A percentile compares a stretch with the other conserved stretches of the same genome.
Evolutionary conservation across 768 basidiomycete genomes (phyloP).

Genomic region (Dictyophora rubrovolvata): DNA sequence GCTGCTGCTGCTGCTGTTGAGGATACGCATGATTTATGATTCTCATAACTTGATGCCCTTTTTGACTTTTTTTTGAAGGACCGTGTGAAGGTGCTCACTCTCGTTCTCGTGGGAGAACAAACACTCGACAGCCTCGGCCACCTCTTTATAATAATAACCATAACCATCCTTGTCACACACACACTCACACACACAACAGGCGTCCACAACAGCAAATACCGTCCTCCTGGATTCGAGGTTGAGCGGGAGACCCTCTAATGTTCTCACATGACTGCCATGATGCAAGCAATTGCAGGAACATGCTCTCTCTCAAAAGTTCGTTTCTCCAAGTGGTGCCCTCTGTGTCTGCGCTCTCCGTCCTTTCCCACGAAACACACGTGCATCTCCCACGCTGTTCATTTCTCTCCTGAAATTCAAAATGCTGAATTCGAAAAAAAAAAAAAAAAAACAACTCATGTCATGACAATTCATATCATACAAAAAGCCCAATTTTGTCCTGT

Average conservation of each 20-base stretch:
- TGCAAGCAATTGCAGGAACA: no score
- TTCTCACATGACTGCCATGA: no score
- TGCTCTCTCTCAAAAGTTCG: not conserved
- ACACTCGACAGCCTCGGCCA: not conserved
- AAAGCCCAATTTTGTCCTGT: not conserved
- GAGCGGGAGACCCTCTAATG: no score
- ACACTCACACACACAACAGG: not conserved
- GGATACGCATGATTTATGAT: slow-evolving; percentile 11
- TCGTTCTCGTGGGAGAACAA: not conserved
- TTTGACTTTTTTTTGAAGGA: not conserved
- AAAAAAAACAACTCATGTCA: no score
- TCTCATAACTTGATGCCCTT: slow-evolving; percentile 2
- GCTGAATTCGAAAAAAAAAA: not conserved
- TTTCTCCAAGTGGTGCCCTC: not conserved
- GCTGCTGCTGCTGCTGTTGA: not conserved
- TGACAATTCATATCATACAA: not conserved
- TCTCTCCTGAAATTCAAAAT: not conserved
- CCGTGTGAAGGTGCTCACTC: slow-evolving; percentile 2
- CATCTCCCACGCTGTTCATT: not conserved
- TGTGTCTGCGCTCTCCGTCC: not conserved
- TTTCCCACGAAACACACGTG: slow-evolving; percentile 8
- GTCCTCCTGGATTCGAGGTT: not conserved
- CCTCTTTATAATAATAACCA: no score
- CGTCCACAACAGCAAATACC: not conserved
- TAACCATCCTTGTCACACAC: not conserved